Base-by-base conservation (phyloP, 2,329 filamentous ascomycete genomes). In the Fusarium caatingaense region DNA sequence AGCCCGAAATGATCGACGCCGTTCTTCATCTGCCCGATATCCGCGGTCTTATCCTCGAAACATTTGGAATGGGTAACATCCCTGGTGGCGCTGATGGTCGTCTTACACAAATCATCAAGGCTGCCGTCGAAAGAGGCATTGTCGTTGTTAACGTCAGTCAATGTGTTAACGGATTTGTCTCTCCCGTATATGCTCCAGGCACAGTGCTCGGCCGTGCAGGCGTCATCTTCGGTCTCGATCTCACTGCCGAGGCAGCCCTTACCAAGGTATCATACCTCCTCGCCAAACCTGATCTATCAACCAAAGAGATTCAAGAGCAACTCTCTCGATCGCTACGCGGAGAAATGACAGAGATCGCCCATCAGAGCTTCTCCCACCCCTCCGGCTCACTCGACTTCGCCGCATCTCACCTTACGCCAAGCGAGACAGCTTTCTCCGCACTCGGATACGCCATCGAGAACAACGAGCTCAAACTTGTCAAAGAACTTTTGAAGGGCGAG, bases 91-190 rank as follows among this genome's bases (percentile, higher is more conserved):
- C 90, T 49, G 92, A 96, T 76, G 92, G 92, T 59, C 90, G 89
- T 54, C 87, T 97, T 78, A 94, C 92, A 18, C 89, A 89, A 57
- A 92, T 95, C 50, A 89, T 97, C 74, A 87, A 88, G 20, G 88
- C 89, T 45, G 94, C 93, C 23, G 93, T 97, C 42, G 84, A 90
- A 76, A 88, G 93, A 62, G 94, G 93, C 40, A 90, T 96, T 69
- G 89, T 96, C 62, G 91, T 98, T 64, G 93, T 97, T 71, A 97
- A 97, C 77, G 91, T 98, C 64, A 97, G 93, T 53, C 94, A 98
- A 82, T 98, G 94, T 84, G 87, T 91, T 72, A 91, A 87, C 64
- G 92, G 92, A 45, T 92, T 91, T 74, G 92, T 93, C 21, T 92
- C 89, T 53, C 91, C 92, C 5, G 85, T 93, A n/a, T 94, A 93